Conservation (phyloP, 805 yeast genomes). For the Lipomyces orientalis region DNA sequence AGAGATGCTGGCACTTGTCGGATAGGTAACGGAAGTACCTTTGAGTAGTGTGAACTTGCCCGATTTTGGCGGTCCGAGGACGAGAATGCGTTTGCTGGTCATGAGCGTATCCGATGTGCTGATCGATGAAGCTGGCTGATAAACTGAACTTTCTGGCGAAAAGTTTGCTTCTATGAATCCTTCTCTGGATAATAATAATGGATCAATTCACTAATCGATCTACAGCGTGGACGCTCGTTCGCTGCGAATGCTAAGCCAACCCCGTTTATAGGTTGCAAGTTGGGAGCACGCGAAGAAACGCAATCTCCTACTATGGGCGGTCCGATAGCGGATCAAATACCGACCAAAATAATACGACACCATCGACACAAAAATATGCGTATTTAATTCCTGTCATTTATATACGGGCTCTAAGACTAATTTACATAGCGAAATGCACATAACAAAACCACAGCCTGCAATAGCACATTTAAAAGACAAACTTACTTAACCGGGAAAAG, state of each 20-base stretch:
- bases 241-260: background rate
- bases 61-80: slow-evolving; percentile 45
- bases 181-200: too few species aligned
- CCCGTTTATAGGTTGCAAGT: background rate
- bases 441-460: background rate
- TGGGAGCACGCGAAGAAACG: too few species aligned
- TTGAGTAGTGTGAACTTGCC: slow-evolving; percentile 46
- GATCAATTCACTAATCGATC: background rate
- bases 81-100: slow-evolving; percentile 29
- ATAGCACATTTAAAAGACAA: background rate
- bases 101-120: background rate
- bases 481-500: background rate
- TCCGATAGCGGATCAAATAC: too few species aligned
- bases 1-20: background rate
- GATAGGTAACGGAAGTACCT: slow-evolving; percentile 29
- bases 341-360: background rate
- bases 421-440: slow-evolving; percentile 2
- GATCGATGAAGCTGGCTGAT: background rate
- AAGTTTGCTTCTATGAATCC: background rate
- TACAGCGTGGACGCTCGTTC: background rate
- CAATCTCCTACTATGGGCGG: too few species aligned
- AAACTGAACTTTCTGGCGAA: background rate
- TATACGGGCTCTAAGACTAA: background rate
- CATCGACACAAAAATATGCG: background rate
- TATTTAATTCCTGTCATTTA: background rate